Evolutionary conservation across 108 stramenopile species (phyloP).

Genomic region (Stephanodiscus triporus): DNA sequence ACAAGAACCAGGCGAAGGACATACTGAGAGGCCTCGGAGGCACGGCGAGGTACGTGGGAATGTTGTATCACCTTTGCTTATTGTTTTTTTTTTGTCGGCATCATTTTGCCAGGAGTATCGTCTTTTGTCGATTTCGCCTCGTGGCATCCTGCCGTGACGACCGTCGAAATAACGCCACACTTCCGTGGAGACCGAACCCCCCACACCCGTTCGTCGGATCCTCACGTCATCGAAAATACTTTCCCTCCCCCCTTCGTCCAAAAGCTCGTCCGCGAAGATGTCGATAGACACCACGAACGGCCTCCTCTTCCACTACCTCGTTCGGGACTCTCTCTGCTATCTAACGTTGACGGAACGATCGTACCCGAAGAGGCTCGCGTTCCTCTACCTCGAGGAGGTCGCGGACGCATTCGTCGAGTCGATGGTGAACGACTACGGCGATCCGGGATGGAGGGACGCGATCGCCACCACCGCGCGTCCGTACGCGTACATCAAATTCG

Average conservation of each 20-base stretch:
- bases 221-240: not conserved
- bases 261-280: constrained; percentile 65
- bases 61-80: not conserved
- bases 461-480: constrained; percentile 89
- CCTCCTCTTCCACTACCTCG: constrained; percentile 87
- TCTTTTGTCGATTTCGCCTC: too few relatives aligned
- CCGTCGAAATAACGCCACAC: too few relatives aligned
- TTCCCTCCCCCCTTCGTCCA: too few relatives aligned
- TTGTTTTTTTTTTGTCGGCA: not conserved
- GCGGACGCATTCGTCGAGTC: constrained; percentile 82
- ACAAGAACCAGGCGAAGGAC: constrained; percentile 76
- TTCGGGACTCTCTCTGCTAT: constrained; percentile 77
- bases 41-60: constrained; percentile 24
- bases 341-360: constrained; percentile 73
- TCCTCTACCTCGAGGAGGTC: constrained; percentile 95
- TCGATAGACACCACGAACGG: constrained; percentile 70
- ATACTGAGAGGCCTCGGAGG: constrained; percentile 65
- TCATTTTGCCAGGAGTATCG: not conserved
- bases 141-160: not conserved
- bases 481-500: constrained; percentile 93
- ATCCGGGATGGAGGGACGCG: constrained; percentile 57
- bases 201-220: not conserved
- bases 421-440: constrained; percentile 80
- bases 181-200: not conserved
- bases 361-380: constrained; percentile 97